Evolutionary conservation across 768 basidiomycete genomes (phyloP).

Genomic region (Rhodotorula diobovata): DNA sequence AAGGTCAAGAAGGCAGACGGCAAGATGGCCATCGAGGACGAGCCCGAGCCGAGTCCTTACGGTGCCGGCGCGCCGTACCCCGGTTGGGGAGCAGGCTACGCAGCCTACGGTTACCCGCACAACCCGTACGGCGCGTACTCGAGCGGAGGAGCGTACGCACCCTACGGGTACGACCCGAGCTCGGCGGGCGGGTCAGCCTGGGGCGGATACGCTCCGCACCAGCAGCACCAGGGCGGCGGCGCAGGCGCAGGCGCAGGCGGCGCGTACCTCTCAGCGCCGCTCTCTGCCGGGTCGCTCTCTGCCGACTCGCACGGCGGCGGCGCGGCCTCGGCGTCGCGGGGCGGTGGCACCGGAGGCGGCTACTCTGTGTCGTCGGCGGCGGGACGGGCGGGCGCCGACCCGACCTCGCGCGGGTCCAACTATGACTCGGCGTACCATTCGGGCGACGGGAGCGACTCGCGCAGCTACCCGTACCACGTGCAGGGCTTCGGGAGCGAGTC

Average conservation of each 20-base stretch:
- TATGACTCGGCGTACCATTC: conserved; percentile 7
- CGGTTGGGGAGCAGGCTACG: background rate
- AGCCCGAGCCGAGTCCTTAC: conserved; percentile 4
- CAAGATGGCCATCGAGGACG: conserved; percentile 36
- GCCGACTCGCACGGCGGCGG: background rate
- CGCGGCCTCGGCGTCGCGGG: background rate
- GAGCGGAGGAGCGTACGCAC: background rate
- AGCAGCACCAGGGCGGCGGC: background rate
- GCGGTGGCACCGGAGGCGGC: background rate
- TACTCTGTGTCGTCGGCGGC: background rate
- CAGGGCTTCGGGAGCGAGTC: conserved; percentile 25
- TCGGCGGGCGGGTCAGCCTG: background rate
- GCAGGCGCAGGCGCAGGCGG: too few relatives aligned
- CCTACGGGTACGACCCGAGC: background rate
- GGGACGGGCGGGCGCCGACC: too few relatives aligned
- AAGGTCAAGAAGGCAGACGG: conserved; percentile 32
- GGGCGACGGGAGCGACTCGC: conserved; percentile 5
- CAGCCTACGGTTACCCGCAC: conserved; percentile 7
- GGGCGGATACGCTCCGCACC: background rate
- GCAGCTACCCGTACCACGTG: conserved; percentile 27
- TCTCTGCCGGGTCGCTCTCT: background rate
- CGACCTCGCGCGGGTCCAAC: background rate
- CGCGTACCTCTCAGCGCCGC: background rate
- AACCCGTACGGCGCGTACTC: background rate
- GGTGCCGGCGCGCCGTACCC: background rate